Evolutionary conservation across 2,329 filamentous ascomycete species (phyloP).

Genomic region (Beauveria scarabaeidicola): DNA sequence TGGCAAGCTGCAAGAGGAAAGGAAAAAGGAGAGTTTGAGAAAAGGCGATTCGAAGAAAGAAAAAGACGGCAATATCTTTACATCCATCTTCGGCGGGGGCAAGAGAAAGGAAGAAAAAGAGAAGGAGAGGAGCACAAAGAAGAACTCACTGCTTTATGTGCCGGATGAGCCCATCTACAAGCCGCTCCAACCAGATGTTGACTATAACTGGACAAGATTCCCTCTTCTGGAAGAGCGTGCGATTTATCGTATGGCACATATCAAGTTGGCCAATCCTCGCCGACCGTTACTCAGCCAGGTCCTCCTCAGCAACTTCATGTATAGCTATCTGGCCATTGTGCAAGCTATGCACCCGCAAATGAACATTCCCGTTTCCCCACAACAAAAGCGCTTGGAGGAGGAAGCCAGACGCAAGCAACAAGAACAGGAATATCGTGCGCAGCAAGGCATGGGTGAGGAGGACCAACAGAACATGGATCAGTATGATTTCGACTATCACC

Average conservation of each 20-base stretch:
- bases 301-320: slow-evolving; percentile 98
- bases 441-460: slow-evolving; percentile 38
- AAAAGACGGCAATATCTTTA: slow-evolving; percentile 88
- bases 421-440: slow-evolving; percentile 36
- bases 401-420: slow-evolving; percentile 42
- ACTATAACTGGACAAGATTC: slow-evolving; percentile 94
- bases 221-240: slow-evolving; percentile 91
- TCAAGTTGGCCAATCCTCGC: slow-evolving; percentile 95
- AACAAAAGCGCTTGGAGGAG: slow-evolving; percentile 55
- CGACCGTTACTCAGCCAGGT: slow-evolving; percentile 90
- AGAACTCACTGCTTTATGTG: slow-evolving; percentile 61
- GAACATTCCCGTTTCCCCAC: slow-evolving; percentile 76
- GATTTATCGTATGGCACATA: slow-evolving; percentile 97
- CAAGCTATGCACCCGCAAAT: slow-evolving; percentile 98
- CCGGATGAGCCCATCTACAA: slow-evolving; percentile 72
- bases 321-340: slow-evolving; percentile 95
- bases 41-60: slow-evolving; percentile 80
- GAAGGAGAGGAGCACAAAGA: slow-evolving; percentile 65
- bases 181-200: slow-evolving; percentile 72
- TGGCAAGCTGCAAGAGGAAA: slow-evolving; percentile 66
- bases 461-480: slow-evolving; percentile 41
- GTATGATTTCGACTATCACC: slow-evolving; percentile 46
- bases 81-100: slow-evolving; percentile 80
- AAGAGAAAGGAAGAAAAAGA: slow-evolving; percentile 83
- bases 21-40: slow-evolving; percentile 69